Conservation (phyloP, 2,329 filamentous ascomycete species). For the Penicillium freii region DNA sequence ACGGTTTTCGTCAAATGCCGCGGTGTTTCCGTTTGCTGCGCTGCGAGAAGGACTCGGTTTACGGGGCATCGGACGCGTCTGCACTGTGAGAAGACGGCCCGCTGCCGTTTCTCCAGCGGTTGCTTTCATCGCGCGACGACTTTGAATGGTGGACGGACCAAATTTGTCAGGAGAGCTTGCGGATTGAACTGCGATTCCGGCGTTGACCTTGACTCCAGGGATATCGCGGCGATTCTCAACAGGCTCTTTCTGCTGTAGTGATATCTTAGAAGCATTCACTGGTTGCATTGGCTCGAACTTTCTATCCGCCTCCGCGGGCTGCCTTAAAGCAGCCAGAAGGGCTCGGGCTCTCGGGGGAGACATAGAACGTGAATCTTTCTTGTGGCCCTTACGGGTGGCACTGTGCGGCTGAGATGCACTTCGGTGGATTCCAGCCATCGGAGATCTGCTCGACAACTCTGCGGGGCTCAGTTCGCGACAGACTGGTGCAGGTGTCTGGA, state of each 20-base stretch:
- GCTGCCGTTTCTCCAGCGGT: conserved; percentile 27
- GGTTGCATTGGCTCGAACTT: conserved; percentile 9
- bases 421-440: conserved; percentile 27
- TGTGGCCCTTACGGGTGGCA: conserved; percentile 18
- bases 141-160: conserved; percentile 34
- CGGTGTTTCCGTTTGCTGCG: conserved; percentile 12
- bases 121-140: conserved; percentile 38
- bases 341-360: conserved; percentile 39
- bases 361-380: conserved; percentile 35
- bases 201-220: conserved; percentile 16
- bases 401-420: conserved; percentile 39
- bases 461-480: conserved; percentile 25
- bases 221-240: conserved; percentile 14
- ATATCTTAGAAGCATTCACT: conserved; percentile 7
- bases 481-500: conserved; percentile 46
- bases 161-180: conserved; percentile 7
- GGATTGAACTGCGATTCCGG: conserved; percentile 6
- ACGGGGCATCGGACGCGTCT: conserved; percentile 21
- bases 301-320: conserved; percentile 27
- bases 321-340: conserved; percentile 39
- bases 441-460: conserved; percentile 30
- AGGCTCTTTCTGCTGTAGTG: conserved; percentile 1
- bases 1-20: conserved; percentile 15
- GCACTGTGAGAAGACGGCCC: conserved; percentile 29
- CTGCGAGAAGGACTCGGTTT: conserved; percentile 7